Evolutionary conservation across 2,329 filamentous ascomycete genomes (phyloP).

Genomic region (Didymellaceae sp.): DNA sequence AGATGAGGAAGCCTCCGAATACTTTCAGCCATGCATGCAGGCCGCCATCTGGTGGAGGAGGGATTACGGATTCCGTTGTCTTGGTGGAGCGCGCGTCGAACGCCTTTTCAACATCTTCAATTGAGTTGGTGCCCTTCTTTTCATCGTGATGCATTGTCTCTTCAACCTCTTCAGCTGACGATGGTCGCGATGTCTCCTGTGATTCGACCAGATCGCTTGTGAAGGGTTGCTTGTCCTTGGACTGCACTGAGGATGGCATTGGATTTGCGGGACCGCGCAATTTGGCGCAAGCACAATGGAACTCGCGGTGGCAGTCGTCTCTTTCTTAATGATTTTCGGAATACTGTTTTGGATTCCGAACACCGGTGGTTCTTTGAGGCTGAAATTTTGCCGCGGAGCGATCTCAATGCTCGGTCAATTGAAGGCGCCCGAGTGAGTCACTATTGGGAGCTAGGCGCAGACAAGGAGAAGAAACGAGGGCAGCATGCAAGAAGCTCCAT

Average conservation of each 20-base stretch:
- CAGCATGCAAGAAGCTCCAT: conserved; percentile 1
- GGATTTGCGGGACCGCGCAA: not conserved
- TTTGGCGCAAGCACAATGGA: not conserved
- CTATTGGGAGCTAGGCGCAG: not conserved
- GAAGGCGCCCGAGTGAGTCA: not conserved
- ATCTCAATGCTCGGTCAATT: not conserved
- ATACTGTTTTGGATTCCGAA: conserved; percentile 7
- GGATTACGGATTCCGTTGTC: conserved; percentile 35
- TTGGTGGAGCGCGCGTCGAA: conserved; percentile 28
- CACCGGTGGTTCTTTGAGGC: not conserved
- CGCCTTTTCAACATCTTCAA: conserved; percentile 23
- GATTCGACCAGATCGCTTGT: conserved; percentile 23
- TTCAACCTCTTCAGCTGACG: conserved; percentile 14
- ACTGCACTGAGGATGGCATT: conserved; percentile 25
- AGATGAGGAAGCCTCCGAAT: conserved; percentile 48
- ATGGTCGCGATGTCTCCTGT: conserved; percentile 22
- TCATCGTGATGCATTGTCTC: not conserved
- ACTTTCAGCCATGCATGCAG: conserved; percentile 50
- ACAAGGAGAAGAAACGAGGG: not conserved
- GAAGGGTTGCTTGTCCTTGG: conserved; percentile 23
- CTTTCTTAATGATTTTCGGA: not conserved
- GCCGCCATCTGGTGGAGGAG: conserved; percentile 47
- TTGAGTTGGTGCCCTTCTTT: conserved; percentile 6
- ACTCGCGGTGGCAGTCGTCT: not conserved
- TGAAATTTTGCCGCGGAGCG: not conserved